Base-by-base conservation (phyloP, 2,329 filamentous ascomycete genomes). In the Myotisia sp. region DNA sequence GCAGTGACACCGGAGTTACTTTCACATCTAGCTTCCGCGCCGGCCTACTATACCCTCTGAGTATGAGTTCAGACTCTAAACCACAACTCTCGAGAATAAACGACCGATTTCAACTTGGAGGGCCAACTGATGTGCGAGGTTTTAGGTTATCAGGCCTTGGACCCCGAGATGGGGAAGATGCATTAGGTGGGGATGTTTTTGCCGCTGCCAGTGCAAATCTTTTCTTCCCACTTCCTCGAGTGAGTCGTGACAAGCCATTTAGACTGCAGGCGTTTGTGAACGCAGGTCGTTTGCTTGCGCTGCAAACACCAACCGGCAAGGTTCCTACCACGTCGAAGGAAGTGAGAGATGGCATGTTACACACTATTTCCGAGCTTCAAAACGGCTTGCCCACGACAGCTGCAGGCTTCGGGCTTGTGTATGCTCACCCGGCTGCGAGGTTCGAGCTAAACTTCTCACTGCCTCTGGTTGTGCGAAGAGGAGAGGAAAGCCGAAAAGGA, bases 371-470 rank as follows among this genome's bases (percentile, higher is more conserved):
- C 4, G 78, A 87, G 41, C 60, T 95, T 10, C 64, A 68, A 13
- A 79, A 76, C 34, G 84, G 82, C 3, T 58, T 85, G 18, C 90
- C 90, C 0, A 94, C 83, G 53, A 65, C 85, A 21, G 79, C 87
- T 2, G 87, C 84, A 1, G 90, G 90, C 17, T 61, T 94, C 8
- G 90, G 90, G 0, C 63, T 98, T 14, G 86, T 98, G 1, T 98
- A 98, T 54, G 90, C 86, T 3, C 87, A 95, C 51, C 86, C 86
- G 0, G 79, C 87, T 13, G 90, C 90, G 7, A 67, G 90, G 37
- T 94, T 98, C 44, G 90, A 98, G 63, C 65, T 98, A 46, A 98
- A 98, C 59, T 93, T 98, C 54, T 85, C 81, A 47, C 57, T 98
- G 45, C 90, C 90, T 1, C 56, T 98, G 39, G 77, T 87, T 12